Evolutionary conservation across 306 rosid species (phyloP).

Genomic region (Bauhinia variegata): DNA sequence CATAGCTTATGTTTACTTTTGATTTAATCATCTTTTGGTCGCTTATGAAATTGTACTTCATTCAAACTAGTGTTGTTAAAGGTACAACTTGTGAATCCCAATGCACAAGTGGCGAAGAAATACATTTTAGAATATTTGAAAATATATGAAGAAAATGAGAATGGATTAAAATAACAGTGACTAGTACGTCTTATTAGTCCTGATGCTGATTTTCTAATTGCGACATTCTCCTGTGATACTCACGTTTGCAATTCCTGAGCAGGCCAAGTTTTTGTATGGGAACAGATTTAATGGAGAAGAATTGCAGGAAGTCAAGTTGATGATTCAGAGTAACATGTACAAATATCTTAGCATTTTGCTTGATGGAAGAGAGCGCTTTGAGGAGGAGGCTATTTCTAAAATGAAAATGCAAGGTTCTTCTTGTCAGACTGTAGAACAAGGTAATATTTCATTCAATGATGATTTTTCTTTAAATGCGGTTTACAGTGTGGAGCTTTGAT

Average conservation of each 20-base stretch:
- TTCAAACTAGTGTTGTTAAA: constrained; percentile 15
- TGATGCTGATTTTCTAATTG: constrained; percentile 21
- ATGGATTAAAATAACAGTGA: constrained; percentile 7
- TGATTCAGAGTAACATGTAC: constrained; percentile 97
- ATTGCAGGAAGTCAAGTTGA: constrained; percentile 76
- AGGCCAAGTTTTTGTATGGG: constrained; percentile 94
- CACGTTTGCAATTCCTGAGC: constrained; percentile 40
- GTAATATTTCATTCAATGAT: constrained; percentile 46
- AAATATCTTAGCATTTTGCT: constrained; percentile 93
- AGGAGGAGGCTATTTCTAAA: constrained; percentile 76
- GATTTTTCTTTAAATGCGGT: constrained; percentile 5
- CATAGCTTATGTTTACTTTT: constrained; percentile 15
- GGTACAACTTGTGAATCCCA: background rate
- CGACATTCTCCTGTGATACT: constrained; percentile 28
- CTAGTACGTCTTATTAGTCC: background rate
- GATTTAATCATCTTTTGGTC: background rate
- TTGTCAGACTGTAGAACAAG: constrained; percentile 48
- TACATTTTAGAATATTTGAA: constrained; percentile 4
- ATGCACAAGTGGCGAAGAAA: constrained; percentile 13
- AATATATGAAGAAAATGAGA: background rate
- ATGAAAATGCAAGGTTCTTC: constrained; percentile 51
- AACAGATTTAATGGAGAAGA: constrained; percentile 77
- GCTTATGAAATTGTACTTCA: background rate
- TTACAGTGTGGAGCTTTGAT: constrained; percentile 9
- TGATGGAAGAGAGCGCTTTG: constrained; percentile 97